phyloP scores from a whole-genome alignment of 768 basidiomycete species.

The Chalciporus chontae region DNA sequence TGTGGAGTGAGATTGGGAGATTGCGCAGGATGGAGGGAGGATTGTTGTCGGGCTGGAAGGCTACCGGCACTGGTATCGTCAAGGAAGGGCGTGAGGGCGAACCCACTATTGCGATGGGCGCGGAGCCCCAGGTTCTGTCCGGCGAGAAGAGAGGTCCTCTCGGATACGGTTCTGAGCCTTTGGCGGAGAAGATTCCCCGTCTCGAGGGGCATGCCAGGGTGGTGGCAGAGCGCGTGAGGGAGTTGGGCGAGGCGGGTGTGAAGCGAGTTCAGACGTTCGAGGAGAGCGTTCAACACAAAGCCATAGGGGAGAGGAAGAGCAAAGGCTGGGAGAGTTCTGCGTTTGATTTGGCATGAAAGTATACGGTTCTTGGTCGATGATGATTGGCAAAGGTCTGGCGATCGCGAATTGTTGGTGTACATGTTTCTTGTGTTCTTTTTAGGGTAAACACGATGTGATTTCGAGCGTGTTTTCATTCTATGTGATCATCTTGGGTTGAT shows the following conservation, averaged over 20 bases:
- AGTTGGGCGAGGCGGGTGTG: constrained; percentile 33
- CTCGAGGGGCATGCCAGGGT: background rate
- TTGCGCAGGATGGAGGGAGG: constrained; percentile 39
- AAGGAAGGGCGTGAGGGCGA: constrained; percentile 41
- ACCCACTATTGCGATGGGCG: constrained; percentile 58
- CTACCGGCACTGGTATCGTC: constrained; percentile 64
- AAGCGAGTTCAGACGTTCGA: constrained; percentile 41
- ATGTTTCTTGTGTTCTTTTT: no score
- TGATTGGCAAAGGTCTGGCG: no score
- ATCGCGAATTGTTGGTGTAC: no score
- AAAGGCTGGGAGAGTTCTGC: constrained; percentile 49
- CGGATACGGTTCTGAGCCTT: constrained; percentile 46
- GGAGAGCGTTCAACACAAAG: constrained; percentile 42
- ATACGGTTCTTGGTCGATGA: no score
- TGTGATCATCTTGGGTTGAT: no score
- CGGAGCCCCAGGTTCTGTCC: constrained; percentile 67
- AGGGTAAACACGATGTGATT: no score
- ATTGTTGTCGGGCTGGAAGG: constrained; percentile 42
- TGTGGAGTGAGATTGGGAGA: constrained; percentile 69
- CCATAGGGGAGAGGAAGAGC: constrained; percentile 32
- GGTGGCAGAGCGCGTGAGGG: constrained; percentile 34
- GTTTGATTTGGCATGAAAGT: constrained; percentile 35
- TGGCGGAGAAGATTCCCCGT: constrained; percentile 10
- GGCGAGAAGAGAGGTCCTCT: constrained; percentile 67
- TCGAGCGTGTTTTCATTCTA: no score